Conservation (phyloP, 2,329 filamentous ascomycete species). For the Trichoderma lentiforme region DNA sequence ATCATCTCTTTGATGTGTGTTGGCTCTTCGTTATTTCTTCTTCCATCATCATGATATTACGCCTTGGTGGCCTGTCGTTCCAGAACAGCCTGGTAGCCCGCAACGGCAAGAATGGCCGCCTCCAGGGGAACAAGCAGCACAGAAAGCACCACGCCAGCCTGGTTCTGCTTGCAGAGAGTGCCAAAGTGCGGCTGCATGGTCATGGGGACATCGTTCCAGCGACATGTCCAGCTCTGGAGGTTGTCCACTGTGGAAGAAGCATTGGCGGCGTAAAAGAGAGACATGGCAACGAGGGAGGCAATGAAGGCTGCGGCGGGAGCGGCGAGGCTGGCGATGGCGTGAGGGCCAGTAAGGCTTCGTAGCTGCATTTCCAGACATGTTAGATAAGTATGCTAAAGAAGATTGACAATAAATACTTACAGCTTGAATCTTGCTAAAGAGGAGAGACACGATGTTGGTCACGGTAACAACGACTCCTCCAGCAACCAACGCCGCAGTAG, state of each 20-base stretch:
- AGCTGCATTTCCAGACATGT: constrained; percentile 18
- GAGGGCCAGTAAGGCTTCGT: constrained; percentile 21
- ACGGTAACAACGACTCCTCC: constrained; percentile 50
- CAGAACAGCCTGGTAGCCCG: constrained; percentile 43
- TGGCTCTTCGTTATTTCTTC: constrained; percentile 22
- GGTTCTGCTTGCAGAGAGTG: constrained; percentile 55
- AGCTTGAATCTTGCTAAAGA: constrained; percentile 45
- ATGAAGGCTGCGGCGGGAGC: constrained; percentile 32
- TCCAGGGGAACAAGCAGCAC: constrained; percentile 57
- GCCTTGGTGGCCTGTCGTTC: constrained; percentile 39
- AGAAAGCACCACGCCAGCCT: constrained; percentile 51
- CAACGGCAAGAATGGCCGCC: constrained; percentile 45
- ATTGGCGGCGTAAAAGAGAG: constrained; percentile 57
- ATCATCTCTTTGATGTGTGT: neutral
- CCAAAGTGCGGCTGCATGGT: constrained; percentile 51
- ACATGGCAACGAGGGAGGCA: constrained; percentile 49
- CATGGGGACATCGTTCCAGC: constrained; percentile 56
- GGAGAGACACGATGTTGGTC: constrained; percentile 46
- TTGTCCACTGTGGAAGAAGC: constrained; percentile 51
- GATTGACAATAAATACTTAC: constrained; percentile 40
- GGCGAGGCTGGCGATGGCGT: constrained; percentile 25
- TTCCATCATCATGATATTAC: constrained; percentile 26
- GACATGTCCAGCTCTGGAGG: constrained; percentile 61
- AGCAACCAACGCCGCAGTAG: constrained; percentile 53
- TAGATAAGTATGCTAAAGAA: neutral